Percentiles rank a stretch among this genome's conserved stretches.
Evolutionary conservation across 2,329 filamentous ascomycete genomes (phyloP).

Genomic region (Fusarium papillatum): DNA sequence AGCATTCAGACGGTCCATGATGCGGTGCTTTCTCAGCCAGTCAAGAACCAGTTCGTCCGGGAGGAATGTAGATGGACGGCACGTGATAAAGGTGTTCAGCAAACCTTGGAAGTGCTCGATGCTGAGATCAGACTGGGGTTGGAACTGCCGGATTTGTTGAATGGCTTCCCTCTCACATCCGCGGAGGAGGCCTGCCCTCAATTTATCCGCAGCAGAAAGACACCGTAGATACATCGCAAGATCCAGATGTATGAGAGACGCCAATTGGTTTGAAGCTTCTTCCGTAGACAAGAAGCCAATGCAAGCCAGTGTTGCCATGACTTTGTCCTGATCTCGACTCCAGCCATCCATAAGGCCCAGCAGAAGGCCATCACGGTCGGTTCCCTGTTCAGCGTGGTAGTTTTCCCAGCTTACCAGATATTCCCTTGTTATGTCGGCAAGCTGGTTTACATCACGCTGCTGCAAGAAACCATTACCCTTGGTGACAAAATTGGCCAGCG

Average conservation of each 20-base stretch:
- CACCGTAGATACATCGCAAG: background rate
- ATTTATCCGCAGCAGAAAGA: background rate
- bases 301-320: background rate
- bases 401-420: background rate
- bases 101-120: background rate
- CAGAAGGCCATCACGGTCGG: background rate
- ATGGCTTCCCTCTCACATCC: background rate
- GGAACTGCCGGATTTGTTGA: background rate
- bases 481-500: background rate
- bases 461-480: background rate
- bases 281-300: background rate
- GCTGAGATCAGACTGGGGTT: background rate
- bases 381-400: background rate
- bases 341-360: background rate
- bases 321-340: background rate
- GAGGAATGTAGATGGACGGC: background rate
- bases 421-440: background rate
- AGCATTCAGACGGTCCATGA: background rate
- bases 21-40: background rate
- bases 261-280: background rate
- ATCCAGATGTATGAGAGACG: background rate
- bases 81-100: background rate
- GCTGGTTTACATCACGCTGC: background rate
- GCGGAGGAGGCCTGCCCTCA: background rate
- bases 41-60: background rate